These are phyloP conservation scores for Citrus maxima DNA, from an alignment of 345 rosid genomes.

Conservation along the genomic window DNA sequence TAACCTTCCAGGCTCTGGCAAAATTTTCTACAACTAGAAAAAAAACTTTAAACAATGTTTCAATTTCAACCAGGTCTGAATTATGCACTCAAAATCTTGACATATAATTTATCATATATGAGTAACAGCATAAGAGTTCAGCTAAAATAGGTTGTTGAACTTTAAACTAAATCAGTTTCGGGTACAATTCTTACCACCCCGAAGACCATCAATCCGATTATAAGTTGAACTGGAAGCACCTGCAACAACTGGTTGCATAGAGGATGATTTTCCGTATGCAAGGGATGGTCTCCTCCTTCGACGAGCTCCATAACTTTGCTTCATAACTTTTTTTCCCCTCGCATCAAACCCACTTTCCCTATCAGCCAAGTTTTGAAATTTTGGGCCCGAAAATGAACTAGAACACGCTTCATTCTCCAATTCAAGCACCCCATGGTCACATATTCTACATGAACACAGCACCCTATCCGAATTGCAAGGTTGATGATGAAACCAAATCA, in stretches of 20 bases:
- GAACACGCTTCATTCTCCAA: slow-evolving; percentile 28
- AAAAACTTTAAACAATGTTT: background rate
- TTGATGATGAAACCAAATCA: slow-evolving; percentile 28
- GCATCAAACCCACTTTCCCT: slow-evolving; percentile 36
- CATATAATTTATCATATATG: background rate
- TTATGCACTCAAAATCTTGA: background rate
- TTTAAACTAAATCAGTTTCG: background rate
- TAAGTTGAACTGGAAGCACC: slow-evolving; percentile 18
- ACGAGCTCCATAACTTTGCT: slow-evolving; percentile 36
- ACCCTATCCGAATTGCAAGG: slow-evolving; percentile 18
- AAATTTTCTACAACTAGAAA: background rate
- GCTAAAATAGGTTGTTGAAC: background rate
- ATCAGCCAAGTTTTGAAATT: slow-evolving; percentile 27
- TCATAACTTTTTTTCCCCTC: slow-evolving; percentile 43
- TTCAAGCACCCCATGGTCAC: slow-evolving; percentile 17
- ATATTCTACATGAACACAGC: slow-evolving; percentile 10
- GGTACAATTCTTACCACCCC: slow-evolving; percentile 30
- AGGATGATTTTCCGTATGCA: slow-evolving; percentile 30
- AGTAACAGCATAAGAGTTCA: background rate
- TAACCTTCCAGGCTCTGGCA: background rate
- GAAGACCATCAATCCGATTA: slow-evolving; percentile 23
- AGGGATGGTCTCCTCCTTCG: slow-evolving; percentile 40
- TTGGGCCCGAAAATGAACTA: slow-evolving; percentile 25
- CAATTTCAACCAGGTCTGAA: background rate
- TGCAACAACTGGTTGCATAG: slow-evolving; percentile 20